A percentile compares a stretch with the other conserved stretches of the same genome.
Evolutionary conservation across 108 stramenopile species (phyloP).

Genomic region (Fragilaria radians): DNA sequence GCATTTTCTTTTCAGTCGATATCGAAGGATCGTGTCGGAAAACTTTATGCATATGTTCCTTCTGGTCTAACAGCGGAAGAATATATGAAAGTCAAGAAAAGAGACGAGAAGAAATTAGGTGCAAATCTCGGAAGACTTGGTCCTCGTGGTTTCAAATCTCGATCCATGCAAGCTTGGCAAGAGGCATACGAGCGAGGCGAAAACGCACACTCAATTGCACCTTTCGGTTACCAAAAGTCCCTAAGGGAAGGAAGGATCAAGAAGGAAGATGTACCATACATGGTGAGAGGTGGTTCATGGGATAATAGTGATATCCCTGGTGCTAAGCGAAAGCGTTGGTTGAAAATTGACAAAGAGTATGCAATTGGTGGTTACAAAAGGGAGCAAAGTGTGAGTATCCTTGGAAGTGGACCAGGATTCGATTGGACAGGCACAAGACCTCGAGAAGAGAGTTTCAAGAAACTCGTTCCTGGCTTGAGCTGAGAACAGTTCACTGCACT

Average conservation of each 20-base stretch:
- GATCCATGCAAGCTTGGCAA: conserved; percentile 55
- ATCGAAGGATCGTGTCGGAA: too few relatives aligned
- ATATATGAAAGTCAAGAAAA: not conserved
- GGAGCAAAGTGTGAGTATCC: conserved; percentile 45
- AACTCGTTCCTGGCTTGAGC: not conserved
- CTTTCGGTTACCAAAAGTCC: conserved; percentile 7
- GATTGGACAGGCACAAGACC: conserved; percentile 64
- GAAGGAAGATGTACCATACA: conserved; percentile 21
- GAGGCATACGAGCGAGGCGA: conserved; percentile 54
- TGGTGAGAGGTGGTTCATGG: conserved; percentile 16
- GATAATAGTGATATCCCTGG: conserved; percentile 36
- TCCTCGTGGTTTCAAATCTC: conserved; percentile 50
- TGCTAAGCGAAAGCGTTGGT: conserved; percentile 47
- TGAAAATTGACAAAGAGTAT: conserved; percentile 56
- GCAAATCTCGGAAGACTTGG: conserved; percentile 22
- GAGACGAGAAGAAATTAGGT: not conserved
- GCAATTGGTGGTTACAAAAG: conserved; percentile 68
- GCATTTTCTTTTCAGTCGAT: too few relatives aligned
- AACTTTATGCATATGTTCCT: not conserved
- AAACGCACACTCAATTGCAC: conserved; percentile 37
- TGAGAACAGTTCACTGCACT: not conserved
- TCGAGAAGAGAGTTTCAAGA: conserved; percentile 5
- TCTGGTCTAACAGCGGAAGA: not conserved
- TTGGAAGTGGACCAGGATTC: conserved; percentile 56
- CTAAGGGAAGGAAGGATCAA: conserved; percentile 15